Evolutionary conservation across 1,139 yeast species (phyloP), one percentile per base, ranked within the genome.

Genomic region (Suhomyces taliae): DNA sequence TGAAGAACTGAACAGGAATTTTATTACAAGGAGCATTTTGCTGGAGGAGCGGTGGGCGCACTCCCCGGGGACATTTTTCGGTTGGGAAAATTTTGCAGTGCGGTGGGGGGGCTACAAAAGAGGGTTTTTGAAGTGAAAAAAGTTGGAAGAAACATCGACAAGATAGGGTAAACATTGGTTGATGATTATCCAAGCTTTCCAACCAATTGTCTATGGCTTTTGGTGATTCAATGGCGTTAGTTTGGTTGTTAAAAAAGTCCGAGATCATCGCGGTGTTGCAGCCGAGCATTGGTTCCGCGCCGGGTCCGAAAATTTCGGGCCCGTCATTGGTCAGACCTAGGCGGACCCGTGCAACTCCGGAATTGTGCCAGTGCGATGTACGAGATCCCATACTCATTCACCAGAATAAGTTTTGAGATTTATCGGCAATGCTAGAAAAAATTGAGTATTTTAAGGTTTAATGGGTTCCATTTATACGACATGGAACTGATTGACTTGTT

Each of bases 1-100:
- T 45, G 44, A 43, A 43, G 49, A 43, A 44, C 34, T 35, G 40
- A 42, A 43, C 42, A 38, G 40, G 44, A 5, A 27, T 43, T 46
- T 46, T 46, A 40, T 43, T 46, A 40, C 49, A 43, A 41, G 46
- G 44, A 46, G 49, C 42, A 43, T 43, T 43, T 46, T 46, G 47
- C 34, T 43, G 49, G 32, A 31, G 31, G 29, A 15, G 32, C 37
- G 49, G 49, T 43, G 38, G 29, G 49, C 43, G 44, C 49, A 46
- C 49, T 46, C 38, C 49, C 40, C 36, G 39, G 37, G 32, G 37
- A 27, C 34, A 33, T 40, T 24, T 31, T 19, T 35, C 36, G 38
- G 27, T n/a, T 29, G 14, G 40, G 34, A 46, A 46, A 42, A 36
- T 33, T 46, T 45, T 45, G 40, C 41, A 38, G 43, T 31, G 43